Base-by-base conservation (phyloP, 306 rosid species). In the Quillaja saponaria region DNA sequence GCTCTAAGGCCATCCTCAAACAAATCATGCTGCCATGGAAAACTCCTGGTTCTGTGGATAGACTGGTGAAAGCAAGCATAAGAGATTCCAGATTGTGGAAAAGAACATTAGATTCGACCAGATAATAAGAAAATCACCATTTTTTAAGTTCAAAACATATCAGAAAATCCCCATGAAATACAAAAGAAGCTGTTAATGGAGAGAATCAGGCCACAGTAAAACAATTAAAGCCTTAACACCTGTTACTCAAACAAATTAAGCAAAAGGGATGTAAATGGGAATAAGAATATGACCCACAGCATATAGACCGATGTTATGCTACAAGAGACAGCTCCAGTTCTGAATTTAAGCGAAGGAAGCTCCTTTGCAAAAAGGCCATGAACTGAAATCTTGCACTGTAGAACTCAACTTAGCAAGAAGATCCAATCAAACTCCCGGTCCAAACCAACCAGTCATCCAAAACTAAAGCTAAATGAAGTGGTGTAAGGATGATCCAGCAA, bases 1-100 rank as follows among this genome's bases (percentile, higher is more conserved):
- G 99, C 99, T 89, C 89, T 85, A 57, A 92, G 66, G 83, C 99
- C 85, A 72, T 92, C 99, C 79, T 92, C 99, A 66, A 92, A 80
- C 74, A 92, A 80, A 80, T 92, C 99, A 56, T 55, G 86, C 81
- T 71, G 89, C 99, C 94, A 89, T 33, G 91, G 94, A 74, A 92
- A 80, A 58, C 71, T 77, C 96, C 86, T 79, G 81, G 76, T 51
- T 92, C 96, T 71, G 81, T 91, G 95, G 47, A 79, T 68, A 14
- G 96, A 81, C 99, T 92, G 96, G 83, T 88, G 79, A 85, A 82
- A 69, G 82, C 85, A 90, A 76, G 81, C 74, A 84, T 86, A 89
- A 73, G 79, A 84, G 74, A 81, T 63, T 78, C 94, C 94, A 91
- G 73, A 81, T 64, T 54, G 90, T n/a, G 87, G 65, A 82, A 84